Conservation (phyloP, 257 asterid genomes). For the Nyctanthes arbortristis region DNA sequence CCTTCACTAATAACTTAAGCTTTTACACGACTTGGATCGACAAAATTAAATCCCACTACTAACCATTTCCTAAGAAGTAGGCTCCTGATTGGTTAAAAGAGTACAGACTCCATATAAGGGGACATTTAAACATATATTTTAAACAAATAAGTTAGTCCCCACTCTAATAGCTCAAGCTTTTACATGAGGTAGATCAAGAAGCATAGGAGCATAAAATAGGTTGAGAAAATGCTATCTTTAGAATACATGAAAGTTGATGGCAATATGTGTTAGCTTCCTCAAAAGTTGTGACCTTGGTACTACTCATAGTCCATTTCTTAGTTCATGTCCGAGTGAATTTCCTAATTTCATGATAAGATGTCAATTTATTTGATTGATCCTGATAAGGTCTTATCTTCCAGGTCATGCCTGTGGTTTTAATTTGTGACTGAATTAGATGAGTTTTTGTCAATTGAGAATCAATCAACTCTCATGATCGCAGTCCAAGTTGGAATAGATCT, state of each 20-base stretch:
- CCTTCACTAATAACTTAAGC: not conserved
- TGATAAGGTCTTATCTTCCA: not conserved
- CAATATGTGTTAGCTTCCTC: not conserved
- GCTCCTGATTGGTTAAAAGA: not conserved
- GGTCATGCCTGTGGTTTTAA: not conserved
- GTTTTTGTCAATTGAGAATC: not conserved
- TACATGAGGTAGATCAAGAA: not conserved
- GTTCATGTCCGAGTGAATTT: not conserved
- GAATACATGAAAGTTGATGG: slow-evolving; percentile 12
- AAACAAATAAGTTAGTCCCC: not conserved
- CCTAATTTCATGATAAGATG: not conserved
- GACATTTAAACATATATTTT: not conserved
- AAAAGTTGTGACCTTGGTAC: not conserved
- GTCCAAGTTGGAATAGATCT: not conserved
- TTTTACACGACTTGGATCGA: not conserved
- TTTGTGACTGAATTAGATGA: not conserved
- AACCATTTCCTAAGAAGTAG: not conserved
- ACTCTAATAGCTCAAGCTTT: not conserved
- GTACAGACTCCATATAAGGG: not conserved
- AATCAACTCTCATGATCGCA: not conserved
- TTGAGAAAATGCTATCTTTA: slow-evolving; percentile 7
- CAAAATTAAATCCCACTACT: not conserved
- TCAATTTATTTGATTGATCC: not conserved
- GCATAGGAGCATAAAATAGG: slow-evolving; percentile 14
- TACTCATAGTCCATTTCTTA: not conserved